Conservation (phyloP, 225 moss, liverwort and hornwort genomes). For the Pseudisothecium myosuroides region DNA sequence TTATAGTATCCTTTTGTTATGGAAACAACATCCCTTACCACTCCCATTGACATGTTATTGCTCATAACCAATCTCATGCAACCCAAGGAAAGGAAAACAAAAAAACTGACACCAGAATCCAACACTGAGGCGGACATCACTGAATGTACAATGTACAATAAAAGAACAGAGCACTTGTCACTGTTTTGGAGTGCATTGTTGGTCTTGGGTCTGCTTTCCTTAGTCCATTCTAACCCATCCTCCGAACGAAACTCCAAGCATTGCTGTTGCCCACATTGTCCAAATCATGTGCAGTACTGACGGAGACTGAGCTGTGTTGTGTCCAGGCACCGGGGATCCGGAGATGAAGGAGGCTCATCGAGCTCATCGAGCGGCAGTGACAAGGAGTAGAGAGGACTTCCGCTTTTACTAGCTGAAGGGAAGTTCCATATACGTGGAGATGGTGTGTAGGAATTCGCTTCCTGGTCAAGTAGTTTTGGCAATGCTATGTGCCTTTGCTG, state of each 20-base stretch:
- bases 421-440: neutral
- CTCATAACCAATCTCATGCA: neutral
- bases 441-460: neutral
- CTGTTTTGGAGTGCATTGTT: neutral
- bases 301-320: neutral
- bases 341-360: neutral
- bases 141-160: no score
- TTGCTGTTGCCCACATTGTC: neutral
- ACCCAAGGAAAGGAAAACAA: neutral
- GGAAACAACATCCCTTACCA: neutral
- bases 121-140: no score
- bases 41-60: neutral
- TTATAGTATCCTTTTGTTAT: neutral
- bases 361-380: neutral
- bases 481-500: neutral
- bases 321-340: neutral
- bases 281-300: neutral
- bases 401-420: no score
- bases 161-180: neutral
- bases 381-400: neutral
- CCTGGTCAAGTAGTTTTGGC: neutral
- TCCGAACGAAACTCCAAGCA: neutral
- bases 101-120: neutral
- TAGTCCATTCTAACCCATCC: neutral
- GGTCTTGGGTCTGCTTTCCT: neutral